phyloP scores from a whole-genome alignment of 805 yeast species.

The Kodamaea neixiangensis region DNA sequence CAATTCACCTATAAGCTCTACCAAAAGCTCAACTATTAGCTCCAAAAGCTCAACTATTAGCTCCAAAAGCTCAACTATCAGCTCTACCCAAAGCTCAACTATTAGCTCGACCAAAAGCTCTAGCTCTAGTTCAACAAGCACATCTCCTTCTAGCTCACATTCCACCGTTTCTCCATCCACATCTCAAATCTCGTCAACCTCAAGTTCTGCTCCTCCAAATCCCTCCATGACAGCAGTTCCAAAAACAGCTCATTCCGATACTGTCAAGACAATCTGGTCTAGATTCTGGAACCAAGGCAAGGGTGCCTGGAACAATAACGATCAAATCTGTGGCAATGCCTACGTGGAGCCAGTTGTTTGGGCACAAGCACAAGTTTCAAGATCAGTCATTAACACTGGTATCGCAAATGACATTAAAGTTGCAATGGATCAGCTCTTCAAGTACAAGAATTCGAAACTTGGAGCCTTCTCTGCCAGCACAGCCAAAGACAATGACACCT shows the following conservation, averaged over 20 bases:
- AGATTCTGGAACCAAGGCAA: slow-evolving; percentile 22
- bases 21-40: too few species aligned
- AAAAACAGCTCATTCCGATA: slow-evolving; percentile 3
- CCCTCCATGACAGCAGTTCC: slow-evolving; percentile 5
- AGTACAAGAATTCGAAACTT: slow-evolving; percentile 19
- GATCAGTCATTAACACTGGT: slow-evolving; percentile 19
- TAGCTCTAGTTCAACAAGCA: neutral
- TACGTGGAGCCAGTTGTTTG: slow-evolving; percentile 24
- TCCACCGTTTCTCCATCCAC: neutral
- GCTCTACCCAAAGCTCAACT: neutral
- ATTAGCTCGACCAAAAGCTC: neutral
- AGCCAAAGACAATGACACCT: slow-evolving; percentile 24
- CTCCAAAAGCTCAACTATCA: too few species aligned
- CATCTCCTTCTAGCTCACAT: neutral
- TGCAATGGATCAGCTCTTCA: slow-evolving; percentile 15
- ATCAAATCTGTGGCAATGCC: slow-evolving; percentile 18
- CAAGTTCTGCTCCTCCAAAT: neutral
- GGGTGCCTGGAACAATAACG: slow-evolving; percentile 19
- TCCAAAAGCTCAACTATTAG: too few species aligned
- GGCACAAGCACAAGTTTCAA: slow-evolving; percentile 30
- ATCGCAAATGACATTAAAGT: slow-evolving; percentile 14
- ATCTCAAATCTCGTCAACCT: neutral
- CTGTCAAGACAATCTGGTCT: slow-evolving; percentile 18
- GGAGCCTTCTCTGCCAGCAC: slow-evolving; percentile 28
- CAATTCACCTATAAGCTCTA: neutral